Conservation (phyloP, 768 basidiomycete genomes). For the Serendipita sp. region DNA sequence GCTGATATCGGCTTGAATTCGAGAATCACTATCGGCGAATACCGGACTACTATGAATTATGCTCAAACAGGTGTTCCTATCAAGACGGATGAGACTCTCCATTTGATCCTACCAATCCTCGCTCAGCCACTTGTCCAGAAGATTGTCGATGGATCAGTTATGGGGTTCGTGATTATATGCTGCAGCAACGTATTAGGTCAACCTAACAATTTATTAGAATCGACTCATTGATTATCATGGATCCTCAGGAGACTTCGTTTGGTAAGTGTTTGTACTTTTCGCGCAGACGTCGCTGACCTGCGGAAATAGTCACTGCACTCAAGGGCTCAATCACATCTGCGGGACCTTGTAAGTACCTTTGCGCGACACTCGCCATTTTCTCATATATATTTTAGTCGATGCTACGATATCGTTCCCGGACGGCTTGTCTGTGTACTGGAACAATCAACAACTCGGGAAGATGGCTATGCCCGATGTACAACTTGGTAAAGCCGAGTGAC, state of each 20-base stretch:
- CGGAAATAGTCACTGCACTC: slow-evolving; percentile 29
- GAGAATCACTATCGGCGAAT: slow-evolving; percentile 47
- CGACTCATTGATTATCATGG: slow-evolving; percentile 42
- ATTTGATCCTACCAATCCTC: slow-evolving; percentile 50
- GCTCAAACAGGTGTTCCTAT: slow-evolving; percentile 41
- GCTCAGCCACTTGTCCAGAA: slow-evolving; percentile 63
- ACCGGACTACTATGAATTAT: slow-evolving; percentile 46
- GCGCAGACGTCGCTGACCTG: background rate
- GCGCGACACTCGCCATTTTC: background rate
- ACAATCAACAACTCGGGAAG: slow-evolving; percentile 37
- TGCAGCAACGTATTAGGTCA: background rate
- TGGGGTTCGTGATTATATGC: slow-evolving; percentile 29
- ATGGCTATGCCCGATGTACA: slow-evolving; percentile 45
- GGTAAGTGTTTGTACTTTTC: slow-evolving; percentile 22
- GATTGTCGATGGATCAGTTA: slow-evolving; percentile 39
- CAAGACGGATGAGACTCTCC: slow-evolving; percentile 42
- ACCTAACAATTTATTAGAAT: slow-evolving; percentile 25
- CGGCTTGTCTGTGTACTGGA: slow-evolving; percentile 48
- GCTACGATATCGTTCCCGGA: slow-evolving; percentile 49
- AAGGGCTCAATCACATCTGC: slow-evolving; percentile 52
- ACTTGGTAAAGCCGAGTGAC: slow-evolving; percentile 19
- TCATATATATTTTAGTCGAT: slow-evolving; percentile 30
- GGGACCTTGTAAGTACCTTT: slow-evolving; percentile 44
- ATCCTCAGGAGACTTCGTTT: slow-evolving; percentile 43
- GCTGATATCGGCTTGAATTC: slow-evolving; percentile 44